A percentile compares a stretch with the other conserved stretches of the same genome.
Evolutionary conservation across 2,329 filamentous ascomycete genomes (phyloP).

Genomic region (Colletotrichum paranaense): DNA sequence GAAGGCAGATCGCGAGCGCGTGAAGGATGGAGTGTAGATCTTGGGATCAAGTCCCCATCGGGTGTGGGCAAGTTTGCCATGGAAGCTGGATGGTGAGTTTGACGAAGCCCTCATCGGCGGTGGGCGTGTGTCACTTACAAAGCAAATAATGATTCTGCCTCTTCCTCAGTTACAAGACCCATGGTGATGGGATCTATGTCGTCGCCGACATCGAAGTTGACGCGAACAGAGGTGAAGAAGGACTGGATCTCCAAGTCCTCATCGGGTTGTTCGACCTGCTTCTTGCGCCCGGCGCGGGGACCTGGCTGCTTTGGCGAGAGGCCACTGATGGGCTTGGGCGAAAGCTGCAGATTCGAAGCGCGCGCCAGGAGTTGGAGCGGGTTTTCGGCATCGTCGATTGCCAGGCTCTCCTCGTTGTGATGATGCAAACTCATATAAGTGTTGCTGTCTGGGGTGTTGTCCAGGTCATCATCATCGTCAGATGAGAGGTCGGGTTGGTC

Average conservation of each 20-base stretch:
- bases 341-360: constrained; percentile 75
- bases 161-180: constrained; percentile 73
- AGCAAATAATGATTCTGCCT: constrained; percentile 72
- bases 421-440: constrained; percentile 39
- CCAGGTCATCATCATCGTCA: constrained; percentile 46
- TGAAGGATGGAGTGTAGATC: constrained; percentile 74
- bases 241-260: constrained; percentile 64
- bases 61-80: constrained; percentile 77
- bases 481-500: constrained; percentile 45
- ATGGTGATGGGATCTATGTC: constrained; percentile 77
- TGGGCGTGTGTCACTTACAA: constrained; percentile 62
- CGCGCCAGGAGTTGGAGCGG: constrained; percentile 78
- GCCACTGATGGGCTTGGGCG: constrained; percentile 47
- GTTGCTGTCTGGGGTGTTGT: constrained; percentile 40
- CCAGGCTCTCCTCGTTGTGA: constrained; percentile 61
- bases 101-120: constrained; percentile 7
- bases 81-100: constrained; percentile 62
- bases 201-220: constrained; percentile 70
- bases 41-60: constrained; percentile 78
- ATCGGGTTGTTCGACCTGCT: constrained; percentile 41
- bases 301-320: constrained; percentile 34
- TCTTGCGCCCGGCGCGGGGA: constrained; percentile 32
- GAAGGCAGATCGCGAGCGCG: constrained; percentile 75
- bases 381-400: constrained; percentile 80
- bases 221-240: constrained; percentile 75